A percentile compares a stretch with the other conserved stretches of the same genome.
phyloP scores from a whole-genome alignment of 2,329 filamentous ascomycete species.

The Fusarium veterinarium region DNA sequence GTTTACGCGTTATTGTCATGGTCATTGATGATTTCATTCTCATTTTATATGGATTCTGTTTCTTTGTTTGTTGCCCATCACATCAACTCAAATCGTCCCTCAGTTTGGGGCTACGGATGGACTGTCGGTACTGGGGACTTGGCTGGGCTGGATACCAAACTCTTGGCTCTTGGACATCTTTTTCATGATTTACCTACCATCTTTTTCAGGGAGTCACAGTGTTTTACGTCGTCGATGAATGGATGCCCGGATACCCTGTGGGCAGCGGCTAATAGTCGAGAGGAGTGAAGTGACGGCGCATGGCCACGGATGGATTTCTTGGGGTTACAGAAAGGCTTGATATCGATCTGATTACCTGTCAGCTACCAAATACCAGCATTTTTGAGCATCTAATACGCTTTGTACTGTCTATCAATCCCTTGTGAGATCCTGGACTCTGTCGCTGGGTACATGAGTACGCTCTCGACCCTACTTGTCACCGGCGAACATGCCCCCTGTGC shows the following conservation, averaged over 20 bases:
- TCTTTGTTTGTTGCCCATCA: constrained; percentile 6
- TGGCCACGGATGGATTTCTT: constrained; percentile 29
- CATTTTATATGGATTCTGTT: constrained; percentile 26
- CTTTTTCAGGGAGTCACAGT: constrained; percentile 33
- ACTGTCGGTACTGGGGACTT: constrained; percentile 23
- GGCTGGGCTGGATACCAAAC: constrained; percentile 37
- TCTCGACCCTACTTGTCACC: neutral
- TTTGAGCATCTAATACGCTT: neutral
- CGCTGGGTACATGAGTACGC: neutral
- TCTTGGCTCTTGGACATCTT: constrained; percentile 24
- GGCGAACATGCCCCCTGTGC: neutral
- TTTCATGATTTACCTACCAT: constrained; percentile 36
- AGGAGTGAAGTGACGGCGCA: constrained; percentile 27
- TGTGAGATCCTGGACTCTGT: constrained; percentile 2
- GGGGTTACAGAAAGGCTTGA: constrained; percentile 28
- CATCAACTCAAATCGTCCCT: constrained; percentile 17
- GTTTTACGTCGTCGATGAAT: constrained; percentile 44
- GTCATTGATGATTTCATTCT: constrained; percentile 9
- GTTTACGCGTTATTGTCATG: constrained; percentile 33
- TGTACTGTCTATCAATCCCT: neutral
- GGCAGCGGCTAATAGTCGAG: constrained; percentile 44
- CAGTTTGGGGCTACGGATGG: constrained; percentile 33
- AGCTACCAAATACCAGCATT: constrained; percentile 23
- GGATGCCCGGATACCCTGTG: constrained; percentile 44
- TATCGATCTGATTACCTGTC: constrained; percentile 35